These are phyloP conservation scores for Triticum urartu DNA, from an alignment of 176 grass and related monocot genomes.

Conservation along the genomic window DNA sequence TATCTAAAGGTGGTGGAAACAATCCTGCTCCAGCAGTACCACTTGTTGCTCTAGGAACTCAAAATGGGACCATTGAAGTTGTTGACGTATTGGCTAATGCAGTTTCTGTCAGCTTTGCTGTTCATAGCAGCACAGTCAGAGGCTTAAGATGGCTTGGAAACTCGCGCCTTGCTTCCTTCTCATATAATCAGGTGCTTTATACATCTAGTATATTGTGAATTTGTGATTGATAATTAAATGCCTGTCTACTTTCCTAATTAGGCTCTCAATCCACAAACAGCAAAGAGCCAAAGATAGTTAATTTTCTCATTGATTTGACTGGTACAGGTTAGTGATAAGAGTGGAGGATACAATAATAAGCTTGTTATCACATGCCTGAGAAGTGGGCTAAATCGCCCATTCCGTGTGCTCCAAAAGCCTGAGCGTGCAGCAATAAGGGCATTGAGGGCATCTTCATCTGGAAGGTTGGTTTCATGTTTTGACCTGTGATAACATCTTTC, in stretches of 20 bases:
- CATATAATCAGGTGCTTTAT: constrained; percentile 71
- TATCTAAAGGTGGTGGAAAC: constrained; percentile 91
- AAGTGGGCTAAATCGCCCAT: constrained; percentile 95
- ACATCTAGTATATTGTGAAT: constrained; percentile 28
- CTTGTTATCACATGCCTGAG: constrained; percentile 90
- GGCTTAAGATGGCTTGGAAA: constrained; percentile 99
- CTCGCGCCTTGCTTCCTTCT: constrained; percentile 95
- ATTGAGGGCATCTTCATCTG: constrained; percentile 93
- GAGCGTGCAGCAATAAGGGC: constrained; percentile 95
- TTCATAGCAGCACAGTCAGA: constrained; percentile 73
- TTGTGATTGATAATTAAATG: constrained; percentile 28
- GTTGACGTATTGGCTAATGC: constrained; percentile 86
- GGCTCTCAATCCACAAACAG: neutral
- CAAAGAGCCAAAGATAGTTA: neutral
- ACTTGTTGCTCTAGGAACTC: constrained; percentile 92
- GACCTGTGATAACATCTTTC: neutral
- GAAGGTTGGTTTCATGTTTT: constrained; percentile 59
- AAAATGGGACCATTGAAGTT: constrained; percentile 84
- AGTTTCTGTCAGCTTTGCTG: constrained; percentile 85
- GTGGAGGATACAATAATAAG: constrained; percentile 86
- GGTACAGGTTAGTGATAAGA: constrained; percentile 89
- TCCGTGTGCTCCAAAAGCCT: constrained; percentile 94
- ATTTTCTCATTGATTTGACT: constrained; percentile 27
- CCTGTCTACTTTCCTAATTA: constrained; percentile 13
- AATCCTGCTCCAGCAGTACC: constrained; percentile 98